Evolutionary conservation across 192 early-diverging fungal species (phyloP).

Genomic region (Kickxella alabastrina): DNA sequence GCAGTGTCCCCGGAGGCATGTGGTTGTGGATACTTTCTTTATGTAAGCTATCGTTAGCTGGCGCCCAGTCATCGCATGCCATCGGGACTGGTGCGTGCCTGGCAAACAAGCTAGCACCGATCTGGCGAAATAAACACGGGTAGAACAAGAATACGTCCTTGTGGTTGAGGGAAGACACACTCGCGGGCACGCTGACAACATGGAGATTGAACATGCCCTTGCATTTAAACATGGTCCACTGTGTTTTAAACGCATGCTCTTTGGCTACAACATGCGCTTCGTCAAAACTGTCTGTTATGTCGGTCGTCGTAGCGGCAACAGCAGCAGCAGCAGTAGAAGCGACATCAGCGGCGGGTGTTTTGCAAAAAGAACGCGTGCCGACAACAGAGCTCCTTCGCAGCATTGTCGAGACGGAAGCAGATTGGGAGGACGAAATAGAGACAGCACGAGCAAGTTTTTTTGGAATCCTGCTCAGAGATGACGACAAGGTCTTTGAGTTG

Average conservation of each 20-base stretch:
- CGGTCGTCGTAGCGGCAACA: neutral
- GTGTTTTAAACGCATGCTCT: slow-evolving; percentile 13
- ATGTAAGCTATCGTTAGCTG: neutral
- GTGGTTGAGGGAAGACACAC: slow-evolving; percentile 40
- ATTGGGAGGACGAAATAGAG: neutral
- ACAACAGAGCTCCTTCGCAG: neutral
- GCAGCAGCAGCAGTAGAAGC: neutral
- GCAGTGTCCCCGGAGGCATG: slow-evolving; percentile 12
- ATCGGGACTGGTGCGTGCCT: neutral
- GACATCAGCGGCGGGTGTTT: neutral
- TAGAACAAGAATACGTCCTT: slow-evolving; percentile 47
- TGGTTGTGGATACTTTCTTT: neutral
- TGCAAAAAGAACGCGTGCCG: neutral
- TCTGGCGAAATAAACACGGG: slow-evolving; percentile 27
- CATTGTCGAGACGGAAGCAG: neutral
- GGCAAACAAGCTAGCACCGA: neutral
- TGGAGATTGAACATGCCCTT: slow-evolving; percentile 46
- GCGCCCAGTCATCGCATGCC: neutral
- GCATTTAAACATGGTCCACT: slow-evolving; percentile 47
- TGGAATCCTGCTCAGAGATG: slow-evolving; percentile 8
- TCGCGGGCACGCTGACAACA: slow-evolving; percentile 31
- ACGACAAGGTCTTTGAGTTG: neutral
- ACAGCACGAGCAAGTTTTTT: slow-evolving; percentile 9
- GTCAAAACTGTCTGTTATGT: too few species aligned
- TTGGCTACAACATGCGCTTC: too few species aligned